A percentile compares a stretch with the other conserved stretches of the same genome.
phyloP scores from a whole-genome alignment of 768 basidiomycete species.

The Amanita subjunquillea region DNA sequence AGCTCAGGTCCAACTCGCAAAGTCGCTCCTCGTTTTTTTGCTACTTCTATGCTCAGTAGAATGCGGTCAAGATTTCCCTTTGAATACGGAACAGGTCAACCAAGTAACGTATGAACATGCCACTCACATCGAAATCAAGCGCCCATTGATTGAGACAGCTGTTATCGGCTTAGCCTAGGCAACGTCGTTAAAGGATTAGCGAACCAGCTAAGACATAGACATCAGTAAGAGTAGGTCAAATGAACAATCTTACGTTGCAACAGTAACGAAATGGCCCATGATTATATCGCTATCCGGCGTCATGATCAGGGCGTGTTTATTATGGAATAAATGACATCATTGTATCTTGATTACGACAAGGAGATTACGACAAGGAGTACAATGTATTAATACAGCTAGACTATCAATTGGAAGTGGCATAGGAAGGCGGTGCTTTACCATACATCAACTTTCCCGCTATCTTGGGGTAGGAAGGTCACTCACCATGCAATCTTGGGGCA shows the following conservation, averaged over 20 bases:
- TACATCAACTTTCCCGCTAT: neutral
- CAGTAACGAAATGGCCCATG: slow-evolving; percentile 39
- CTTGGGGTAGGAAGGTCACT: slow-evolving; percentile 13
- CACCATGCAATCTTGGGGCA: slow-evolving; percentile 48
- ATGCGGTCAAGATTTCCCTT: slow-evolving; percentile 94
- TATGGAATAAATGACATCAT: neutral
- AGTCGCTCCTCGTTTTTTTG: slow-evolving; percentile 81
- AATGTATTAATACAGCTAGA: neutral
- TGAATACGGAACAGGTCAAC: neutral
- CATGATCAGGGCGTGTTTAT: neutral
- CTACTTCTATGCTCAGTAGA: slow-evolving; percentile 75
- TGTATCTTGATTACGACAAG: neutral
- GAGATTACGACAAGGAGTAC: neutral
- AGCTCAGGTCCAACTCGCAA: slow-evolving; percentile 94
- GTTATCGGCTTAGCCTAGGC: slow-evolving; percentile 5
- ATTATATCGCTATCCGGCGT: too few relatives aligned
- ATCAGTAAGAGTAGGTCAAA: slow-evolving; percentile 5
- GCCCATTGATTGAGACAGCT: slow-evolving; percentile 98
- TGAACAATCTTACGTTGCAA: slow-evolving; percentile 61
- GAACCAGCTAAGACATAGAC: slow-evolving; percentile 21
- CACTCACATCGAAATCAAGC: slow-evolving; percentile 76
- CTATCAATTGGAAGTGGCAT: slow-evolving; percentile 11
- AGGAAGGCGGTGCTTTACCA: slow-evolving; percentile 26
- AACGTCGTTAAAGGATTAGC: slow-evolving; percentile 1
- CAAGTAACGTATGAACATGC: neutral